phyloP scores from a whole-genome alignment of 2,329 filamentous ascomycete genomes.

The Aureobasidium sp. region DNA sequence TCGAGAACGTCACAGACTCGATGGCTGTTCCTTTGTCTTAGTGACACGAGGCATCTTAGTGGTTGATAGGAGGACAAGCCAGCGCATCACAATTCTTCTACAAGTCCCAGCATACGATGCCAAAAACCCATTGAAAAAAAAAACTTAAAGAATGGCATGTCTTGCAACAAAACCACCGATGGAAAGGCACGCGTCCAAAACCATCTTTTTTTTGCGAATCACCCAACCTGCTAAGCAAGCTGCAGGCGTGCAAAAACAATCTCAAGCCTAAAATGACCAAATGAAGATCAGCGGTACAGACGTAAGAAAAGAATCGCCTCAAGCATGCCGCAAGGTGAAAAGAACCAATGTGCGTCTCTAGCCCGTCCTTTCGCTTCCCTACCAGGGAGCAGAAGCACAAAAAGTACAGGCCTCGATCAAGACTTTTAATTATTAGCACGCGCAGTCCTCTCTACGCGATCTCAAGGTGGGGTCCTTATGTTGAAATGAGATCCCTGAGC shows the following conservation, averaged over 20 bases:
- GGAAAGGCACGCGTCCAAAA: background rate
- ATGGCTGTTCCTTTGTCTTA: too few species aligned
- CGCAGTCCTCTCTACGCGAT: background rate
- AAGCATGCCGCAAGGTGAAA: too few species aligned
- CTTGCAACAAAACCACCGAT: background rate
- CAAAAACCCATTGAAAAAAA: background rate
- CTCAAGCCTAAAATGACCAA: background rate
- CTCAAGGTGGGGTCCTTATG: background rate
- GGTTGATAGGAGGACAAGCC: too few species aligned
- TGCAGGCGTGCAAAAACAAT: background rate
- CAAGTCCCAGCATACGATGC: background rate
- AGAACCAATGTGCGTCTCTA: background rate
- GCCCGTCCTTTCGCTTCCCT: background rate
- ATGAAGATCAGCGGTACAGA: background rate
- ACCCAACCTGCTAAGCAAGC: background rate
- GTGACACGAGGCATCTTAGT: too few species aligned
- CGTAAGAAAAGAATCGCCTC: background rate
- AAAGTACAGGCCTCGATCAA: background rate
- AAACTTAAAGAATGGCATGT: background rate
- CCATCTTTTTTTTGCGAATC: background rate
- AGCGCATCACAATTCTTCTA: background rate
- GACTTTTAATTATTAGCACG: background rate
- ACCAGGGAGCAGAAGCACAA: background rate
- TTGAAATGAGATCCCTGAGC: background rate
- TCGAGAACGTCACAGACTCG: too few species aligned